These are phyloP conservation scores for Tephrocybe sp. DNA, from an alignment of 768 basidiomycete species.

Conservation along the genomic window DNA sequence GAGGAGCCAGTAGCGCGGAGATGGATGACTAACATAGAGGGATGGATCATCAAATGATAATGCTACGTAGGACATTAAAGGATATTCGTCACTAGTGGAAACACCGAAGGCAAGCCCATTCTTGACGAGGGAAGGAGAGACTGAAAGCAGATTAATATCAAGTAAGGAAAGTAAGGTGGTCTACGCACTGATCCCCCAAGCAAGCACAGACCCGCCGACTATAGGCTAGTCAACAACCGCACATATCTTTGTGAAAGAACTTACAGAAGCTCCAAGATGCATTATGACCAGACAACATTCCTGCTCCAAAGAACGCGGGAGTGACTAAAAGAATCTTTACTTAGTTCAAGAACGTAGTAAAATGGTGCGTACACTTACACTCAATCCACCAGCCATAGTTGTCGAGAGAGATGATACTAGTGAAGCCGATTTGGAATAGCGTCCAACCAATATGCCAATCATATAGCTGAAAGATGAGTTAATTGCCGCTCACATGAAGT, in stretches of 20 bases:
- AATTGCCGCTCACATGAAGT: background rate
- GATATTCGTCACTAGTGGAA: conserved; percentile 32
- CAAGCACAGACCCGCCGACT: conserved; percentile 53
- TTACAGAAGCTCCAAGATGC: conserved; percentile 56
- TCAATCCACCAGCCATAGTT: conserved; percentile 58
- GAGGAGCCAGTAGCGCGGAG: conserved; percentile 59
- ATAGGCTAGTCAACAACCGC: background rate
- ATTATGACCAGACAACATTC: conserved; percentile 56
- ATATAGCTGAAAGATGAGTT: conserved; percentile 32
- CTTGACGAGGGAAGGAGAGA: conserved; percentile 51
- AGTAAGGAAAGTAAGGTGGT: background rate
- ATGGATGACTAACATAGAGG: conserved; percentile 39
- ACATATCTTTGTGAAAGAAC: background rate
- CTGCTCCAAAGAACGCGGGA: conserved; percentile 58
- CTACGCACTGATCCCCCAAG: conserved; percentile 55
- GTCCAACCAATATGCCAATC: conserved; percentile 69
- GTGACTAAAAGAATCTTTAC: conserved; percentile 29
- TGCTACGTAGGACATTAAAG: conserved; percentile 40
- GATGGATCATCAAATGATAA: conserved; percentile 45
- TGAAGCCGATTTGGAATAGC: conserved; percentile 56
- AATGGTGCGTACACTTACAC: conserved; percentile 28
- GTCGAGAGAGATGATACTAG: conserved; percentile 54
- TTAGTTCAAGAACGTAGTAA: background rate
- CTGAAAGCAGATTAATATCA: conserved; percentile 18
- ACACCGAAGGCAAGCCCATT: conserved; percentile 49